Conservation (phyloP, 192 early-diverging fungal species). For the Backusella australiensis region DNA sequence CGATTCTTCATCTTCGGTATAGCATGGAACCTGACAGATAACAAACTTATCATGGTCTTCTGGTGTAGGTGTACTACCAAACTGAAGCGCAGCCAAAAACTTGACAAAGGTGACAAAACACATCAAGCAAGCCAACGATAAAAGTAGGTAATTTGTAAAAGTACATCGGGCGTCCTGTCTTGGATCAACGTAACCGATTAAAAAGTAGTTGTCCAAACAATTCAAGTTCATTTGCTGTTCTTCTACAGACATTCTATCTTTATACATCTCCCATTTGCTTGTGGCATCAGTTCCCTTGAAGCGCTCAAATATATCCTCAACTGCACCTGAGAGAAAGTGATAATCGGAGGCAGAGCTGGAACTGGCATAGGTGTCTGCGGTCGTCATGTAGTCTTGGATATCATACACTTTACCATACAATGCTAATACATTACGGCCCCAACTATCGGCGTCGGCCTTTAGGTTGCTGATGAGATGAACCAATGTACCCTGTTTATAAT, state of each 20-base stretch:
- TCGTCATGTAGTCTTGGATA: constrained; percentile 59
- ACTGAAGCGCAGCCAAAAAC: constrained; percentile 79
- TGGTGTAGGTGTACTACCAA: constrained; percentile 65
- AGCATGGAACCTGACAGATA: constrained; percentile 94
- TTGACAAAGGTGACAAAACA: constrained; percentile 71
- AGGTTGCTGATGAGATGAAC: constrained; percentile 68
- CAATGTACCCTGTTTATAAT: constrained; percentile 59
- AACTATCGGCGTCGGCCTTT: constrained; percentile 33
- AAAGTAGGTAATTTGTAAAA: constrained; percentile 67
- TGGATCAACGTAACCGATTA: constrained; percentile 63
- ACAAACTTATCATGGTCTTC: constrained; percentile 97
- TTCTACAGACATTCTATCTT: neutral
- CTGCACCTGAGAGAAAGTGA: constrained; percentile 34
- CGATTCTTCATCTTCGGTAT: constrained; percentile 89
- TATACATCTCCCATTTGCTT: constrained; percentile 38
- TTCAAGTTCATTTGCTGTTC: constrained; percentile 37
- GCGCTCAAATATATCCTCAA: constrained; percentile 41
- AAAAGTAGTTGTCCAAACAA: constrained; percentile 67
- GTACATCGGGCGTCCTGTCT: constrained; percentile 52
- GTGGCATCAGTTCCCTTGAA: constrained; percentile 52
- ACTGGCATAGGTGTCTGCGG: constrained; percentile 38
- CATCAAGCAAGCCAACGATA: constrained; percentile 63
- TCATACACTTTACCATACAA: constrained; percentile 69
- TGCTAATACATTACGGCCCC: constrained; percentile 46
- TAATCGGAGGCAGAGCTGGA: constrained; percentile 43